Evolutionary conservation across 192 early-diverging fungal species (phyloP), one percentile per base, ranked within the genome.

Genomic region (Linderina pennispora): DNA sequence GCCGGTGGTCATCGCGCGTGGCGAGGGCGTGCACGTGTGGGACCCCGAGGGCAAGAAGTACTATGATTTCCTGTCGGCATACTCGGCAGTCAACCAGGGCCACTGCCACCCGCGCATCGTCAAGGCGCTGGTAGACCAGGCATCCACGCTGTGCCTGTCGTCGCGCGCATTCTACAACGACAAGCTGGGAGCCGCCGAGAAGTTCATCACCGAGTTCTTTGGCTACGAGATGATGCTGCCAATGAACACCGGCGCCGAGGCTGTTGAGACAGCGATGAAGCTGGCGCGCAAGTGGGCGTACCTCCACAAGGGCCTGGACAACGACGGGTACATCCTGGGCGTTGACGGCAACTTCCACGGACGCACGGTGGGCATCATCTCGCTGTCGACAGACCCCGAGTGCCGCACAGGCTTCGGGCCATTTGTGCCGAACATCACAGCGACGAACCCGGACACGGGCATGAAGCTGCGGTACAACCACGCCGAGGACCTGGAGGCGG

Each of bases 231-330:
- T 97, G 96, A 89, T 99, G 37, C 76, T 97, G 34, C 96, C 96
- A 38, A 97, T 96, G 89, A 99, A 99, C 80, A 97, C 96, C 8
- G 96, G 96, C 43, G 91, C 92, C 36, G 96, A 99, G 58, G 96
- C 92, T 4, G 96, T 99, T 22, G 96, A 99, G 66, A 99, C 96
- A 5, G 96, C 90, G 20, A 87, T 99, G 62, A 99, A 99, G 78
- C 80, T 99, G 11, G 87, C 96, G 25, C 82, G 96, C 57, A 90
- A 92, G 73, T 99, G 96, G 96, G 96, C 86, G 5, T 94, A 94
- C 70, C 48, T 82, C 38, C 85, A 89, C 68, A 99, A 99, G 80
- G 79, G 83, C 4, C 87, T 99, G 36, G 75, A 83, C 18, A 75
- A 80, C 35, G 76, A 85, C 54, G 55, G 89, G 32, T 90, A 90